These are phyloP conservation scores for Pugionium cornutum DNA, from an alignment of 345 rosid species.

Conservation along the genomic window DNA sequence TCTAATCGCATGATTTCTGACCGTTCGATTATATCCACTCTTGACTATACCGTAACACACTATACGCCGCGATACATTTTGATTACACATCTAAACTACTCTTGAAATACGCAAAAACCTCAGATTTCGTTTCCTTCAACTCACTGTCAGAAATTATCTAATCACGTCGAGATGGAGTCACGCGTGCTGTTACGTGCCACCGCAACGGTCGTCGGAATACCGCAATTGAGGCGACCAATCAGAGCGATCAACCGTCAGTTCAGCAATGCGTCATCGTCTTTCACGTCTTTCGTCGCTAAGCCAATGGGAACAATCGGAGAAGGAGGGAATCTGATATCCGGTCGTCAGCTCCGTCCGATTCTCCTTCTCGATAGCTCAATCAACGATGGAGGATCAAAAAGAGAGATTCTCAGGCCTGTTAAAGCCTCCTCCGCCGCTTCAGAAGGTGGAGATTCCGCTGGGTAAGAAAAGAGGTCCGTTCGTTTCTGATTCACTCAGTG, in stretches of 20 bases:
- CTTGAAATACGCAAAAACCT: conserved; percentile 36
- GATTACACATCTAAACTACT: conserved; percentile 10
- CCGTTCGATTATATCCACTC: conserved; percentile 25
- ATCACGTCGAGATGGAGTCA: conserved; percentile 59
- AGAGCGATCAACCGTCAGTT: conserved; percentile 30
- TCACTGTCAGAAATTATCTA: conserved; percentile 13
- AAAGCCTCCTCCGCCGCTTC: conserved; percentile 57
- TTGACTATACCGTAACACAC: neutral
- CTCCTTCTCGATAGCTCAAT: conserved; percentile 50
- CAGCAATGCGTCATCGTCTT: conserved; percentile 25
- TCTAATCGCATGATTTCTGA: conserved; percentile 8
- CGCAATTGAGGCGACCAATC: conserved; percentile 47
- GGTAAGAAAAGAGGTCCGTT: conserved; percentile 95
- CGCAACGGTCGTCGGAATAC: conserved; percentile 43
- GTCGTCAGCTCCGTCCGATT: conserved; percentile 80
- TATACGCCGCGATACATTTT: neutral
- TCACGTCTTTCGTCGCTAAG: conserved; percentile 31
- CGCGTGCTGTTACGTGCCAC: conserved; percentile 75
- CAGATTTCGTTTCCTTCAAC: conserved; percentile 17
- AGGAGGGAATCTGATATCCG: conserved; percentile 75
- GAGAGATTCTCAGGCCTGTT: conserved; percentile 53
- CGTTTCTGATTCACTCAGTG: conserved; percentile 31
- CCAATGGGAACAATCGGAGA: conserved; percentile 61
- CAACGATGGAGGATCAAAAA: conserved; percentile 15
- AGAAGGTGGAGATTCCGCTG: conserved; percentile 84